phyloP scores from a whole-genome alignment of 768 basidiomycete genomes.

The Boletus fagicola region DNA sequence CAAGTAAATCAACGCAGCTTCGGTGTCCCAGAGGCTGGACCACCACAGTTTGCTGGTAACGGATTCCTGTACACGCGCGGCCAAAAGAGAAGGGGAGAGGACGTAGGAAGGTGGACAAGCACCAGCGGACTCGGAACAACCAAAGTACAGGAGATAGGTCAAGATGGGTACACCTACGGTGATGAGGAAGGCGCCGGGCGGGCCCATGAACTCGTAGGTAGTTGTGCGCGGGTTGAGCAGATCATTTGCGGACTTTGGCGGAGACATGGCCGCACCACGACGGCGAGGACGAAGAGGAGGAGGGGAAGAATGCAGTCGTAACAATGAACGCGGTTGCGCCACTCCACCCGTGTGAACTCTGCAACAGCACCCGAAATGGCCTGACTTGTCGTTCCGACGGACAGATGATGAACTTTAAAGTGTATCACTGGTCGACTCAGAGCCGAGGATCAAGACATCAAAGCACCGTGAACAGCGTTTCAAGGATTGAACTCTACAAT shows the following conservation, averaged over 20 bases:
- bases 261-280: conserved; percentile 16
- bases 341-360: conserved; percentile 7
- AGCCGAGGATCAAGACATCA: not conserved
- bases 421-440: too few relatives aligned
- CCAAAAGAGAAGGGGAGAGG: conserved; percentile 34
- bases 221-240: conserved; percentile 70
- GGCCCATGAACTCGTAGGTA: conserved; percentile 80
- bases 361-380: not conserved
- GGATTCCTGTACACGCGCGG: conserved; percentile 42
- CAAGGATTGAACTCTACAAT: not conserved
- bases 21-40: conserved; percentile 76
- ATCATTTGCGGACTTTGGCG: conserved; percentile 20
- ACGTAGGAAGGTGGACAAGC: conserved; percentile 61
- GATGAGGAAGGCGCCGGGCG: conserved; percentile 71
- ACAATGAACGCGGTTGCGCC: not conserved
- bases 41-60: conserved; percentile 59
- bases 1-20: conserved; percentile 73
- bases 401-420: too few relatives aligned
- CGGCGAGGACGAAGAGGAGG: not conserved
- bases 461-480: too few relatives aligned
- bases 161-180: conserved; percentile 67
- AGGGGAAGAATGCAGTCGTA: not conserved
- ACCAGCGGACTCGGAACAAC: conserved; percentile 67
- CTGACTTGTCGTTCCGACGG: not conserved
- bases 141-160: conserved; percentile 74